Conservation (phyloP, 2,329 filamentous ascomycete genomes). For the Alternaria panax region DNA sequence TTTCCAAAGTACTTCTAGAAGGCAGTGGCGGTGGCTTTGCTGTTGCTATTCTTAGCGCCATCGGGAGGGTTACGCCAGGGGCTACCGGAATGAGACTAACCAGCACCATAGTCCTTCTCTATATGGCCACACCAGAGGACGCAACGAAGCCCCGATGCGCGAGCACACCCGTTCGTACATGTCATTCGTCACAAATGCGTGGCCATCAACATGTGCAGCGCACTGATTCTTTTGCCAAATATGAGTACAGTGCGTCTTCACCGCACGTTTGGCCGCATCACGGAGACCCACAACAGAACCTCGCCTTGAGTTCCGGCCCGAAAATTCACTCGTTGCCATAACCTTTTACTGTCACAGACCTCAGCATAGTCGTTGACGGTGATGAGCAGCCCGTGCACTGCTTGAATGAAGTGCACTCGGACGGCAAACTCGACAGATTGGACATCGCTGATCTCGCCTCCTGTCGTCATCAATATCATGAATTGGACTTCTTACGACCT, state of each 20-base stretch:
- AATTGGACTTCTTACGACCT: constrained; percentile 36
- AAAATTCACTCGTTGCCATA: constrained; percentile 17
- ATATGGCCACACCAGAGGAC: constrained; percentile 50
- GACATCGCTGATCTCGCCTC: constrained; percentile 41
- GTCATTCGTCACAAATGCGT: constrained; percentile 32
- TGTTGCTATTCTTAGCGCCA: constrained; percentile 7
- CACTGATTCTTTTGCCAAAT: constrained; percentile 29
- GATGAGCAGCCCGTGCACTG: constrained; percentile 47
- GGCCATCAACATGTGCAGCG: constrained; percentile 31
- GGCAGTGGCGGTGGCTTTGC: constrained; percentile 5
- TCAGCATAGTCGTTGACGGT: constrained; percentile 53
- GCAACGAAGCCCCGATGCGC: constrained; percentile 31
- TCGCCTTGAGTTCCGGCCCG: constrained; percentile 17
- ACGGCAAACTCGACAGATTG: constrained; percentile 40
- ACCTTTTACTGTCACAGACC: constrained; percentile 40
- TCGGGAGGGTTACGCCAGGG: constrained; percentile 20
- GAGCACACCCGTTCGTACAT: constrained; percentile 24
- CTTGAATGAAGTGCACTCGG: constrained; percentile 47
- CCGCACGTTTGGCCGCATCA: constrained; percentile 25
- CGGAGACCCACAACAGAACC: constrained; percentile 26
- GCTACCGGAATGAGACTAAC: constrained; percentile 31
- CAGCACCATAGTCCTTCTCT: constrained; percentile 48
- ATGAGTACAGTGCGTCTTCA: constrained; percentile 28
- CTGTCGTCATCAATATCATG: constrained; percentile 46
- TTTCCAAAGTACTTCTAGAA: constrained; percentile 5